Evolutionary conservation across 2,329 filamentous ascomycete genomes (phyloP).

Genomic region (Penicillium sumatraense): DNA sequence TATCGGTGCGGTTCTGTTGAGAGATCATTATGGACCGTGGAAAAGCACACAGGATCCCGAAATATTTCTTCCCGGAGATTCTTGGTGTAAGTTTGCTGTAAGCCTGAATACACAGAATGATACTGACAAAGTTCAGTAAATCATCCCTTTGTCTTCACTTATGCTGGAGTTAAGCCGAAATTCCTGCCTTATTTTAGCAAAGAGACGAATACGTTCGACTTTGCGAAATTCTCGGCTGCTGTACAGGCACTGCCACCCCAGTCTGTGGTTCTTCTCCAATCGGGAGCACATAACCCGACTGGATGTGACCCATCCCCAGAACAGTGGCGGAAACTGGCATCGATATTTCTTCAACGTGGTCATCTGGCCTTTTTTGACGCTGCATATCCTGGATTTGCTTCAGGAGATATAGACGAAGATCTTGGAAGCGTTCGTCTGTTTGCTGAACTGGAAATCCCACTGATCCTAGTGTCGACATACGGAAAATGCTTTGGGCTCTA

Average conservation of each 20-base stretch:
- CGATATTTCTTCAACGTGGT: constrained; percentile 11
- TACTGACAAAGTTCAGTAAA: constrained; percentile 9
- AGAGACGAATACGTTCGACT: constrained; percentile 19
- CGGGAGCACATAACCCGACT: constrained; percentile 20
- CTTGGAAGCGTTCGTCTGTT: constrained; percentile 15
- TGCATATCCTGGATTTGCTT: constrained; percentile 20
- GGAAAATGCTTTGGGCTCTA: constrained; percentile 21
- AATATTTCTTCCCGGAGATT: constrained; percentile 17
- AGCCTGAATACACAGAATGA: not conserved
- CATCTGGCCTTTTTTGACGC: constrained; percentile 22
- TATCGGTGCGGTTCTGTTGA: constrained; percentile 11
- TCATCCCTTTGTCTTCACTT: constrained; percentile 14
- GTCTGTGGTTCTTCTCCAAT: constrained; percentile 20
- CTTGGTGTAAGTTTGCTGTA: constrained; percentile 8
- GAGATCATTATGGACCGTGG: constrained; percentile 18
- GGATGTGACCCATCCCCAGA: constrained; percentile 17
- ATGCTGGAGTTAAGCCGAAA: constrained; percentile 13
- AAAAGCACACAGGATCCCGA: constrained; percentile 11
- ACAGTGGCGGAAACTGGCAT: constrained; percentile 14
- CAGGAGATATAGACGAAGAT: constrained; percentile 17
- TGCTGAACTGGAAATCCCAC: constrained; percentile 13
- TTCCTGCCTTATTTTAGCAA: constrained; percentile 14
- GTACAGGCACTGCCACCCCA: constrained; percentile 12
- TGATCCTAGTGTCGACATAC: constrained; percentile 17
- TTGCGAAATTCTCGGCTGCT: constrained; percentile 3